Evolutionary conservation across 805 yeast species (phyloP).

Genomic region (Pichia californica): DNA sequence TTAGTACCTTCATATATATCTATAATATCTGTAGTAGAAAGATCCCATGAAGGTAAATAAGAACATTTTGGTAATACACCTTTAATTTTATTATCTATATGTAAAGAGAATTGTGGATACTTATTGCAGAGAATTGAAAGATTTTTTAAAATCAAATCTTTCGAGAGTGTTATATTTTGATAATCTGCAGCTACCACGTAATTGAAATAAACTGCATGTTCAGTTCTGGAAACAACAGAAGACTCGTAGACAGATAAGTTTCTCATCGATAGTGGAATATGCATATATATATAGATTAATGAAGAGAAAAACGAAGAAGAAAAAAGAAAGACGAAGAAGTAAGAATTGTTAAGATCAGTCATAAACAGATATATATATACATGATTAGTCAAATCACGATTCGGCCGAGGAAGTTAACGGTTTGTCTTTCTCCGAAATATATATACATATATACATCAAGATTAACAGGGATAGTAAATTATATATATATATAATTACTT

Average conservation of each 20-base stretch:
- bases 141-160: background rate
- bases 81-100: background rate
- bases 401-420: no score
- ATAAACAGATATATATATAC: no score
- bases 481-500: no score
- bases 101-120: conserved; percentile 12
- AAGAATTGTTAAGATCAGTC: no score
- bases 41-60: background rate
- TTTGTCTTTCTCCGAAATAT: no score
- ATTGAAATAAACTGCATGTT: conserved; percentile 4
- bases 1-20: background rate
- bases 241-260: conserved; percentile 8
- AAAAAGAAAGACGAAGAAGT: background rate
- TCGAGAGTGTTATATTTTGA: background rate
- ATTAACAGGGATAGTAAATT: no score
- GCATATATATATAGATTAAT: no score
- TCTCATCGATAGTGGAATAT: conserved; percentile 3
- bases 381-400: no score
- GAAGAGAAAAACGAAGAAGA: no score
- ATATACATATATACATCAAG: no score
- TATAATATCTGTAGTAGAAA: background rate
- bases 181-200: conserved; percentile 10
- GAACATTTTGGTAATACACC: background rate
- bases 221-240: background rate
- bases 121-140: conserved; percentile 2